Conservation (phyloP, 2,329 filamentous ascomycete genomes). For the Sphaerulina populicola region DNA sequence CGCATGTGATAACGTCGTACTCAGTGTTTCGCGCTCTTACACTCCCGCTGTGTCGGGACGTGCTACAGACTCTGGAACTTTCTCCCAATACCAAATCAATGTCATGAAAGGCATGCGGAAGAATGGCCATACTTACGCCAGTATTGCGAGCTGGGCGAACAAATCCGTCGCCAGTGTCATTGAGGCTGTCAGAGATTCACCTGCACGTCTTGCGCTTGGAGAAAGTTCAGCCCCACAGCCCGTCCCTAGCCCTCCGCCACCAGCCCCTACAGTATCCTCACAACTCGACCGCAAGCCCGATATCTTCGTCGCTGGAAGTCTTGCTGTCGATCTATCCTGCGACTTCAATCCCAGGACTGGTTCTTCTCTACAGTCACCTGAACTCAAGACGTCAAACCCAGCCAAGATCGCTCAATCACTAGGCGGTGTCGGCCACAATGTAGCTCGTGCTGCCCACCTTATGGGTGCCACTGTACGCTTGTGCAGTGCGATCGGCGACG, state of each 20-base stretch:
- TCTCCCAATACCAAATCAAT: conserved; percentile 6
- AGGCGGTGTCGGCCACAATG: conserved; percentile 87
- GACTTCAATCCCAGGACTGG: conserved; percentile 24
- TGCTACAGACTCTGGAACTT: background rate
- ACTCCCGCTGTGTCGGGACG: background rate
- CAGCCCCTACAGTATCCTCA: background rate
- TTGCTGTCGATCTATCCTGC: conserved; percentile 47
- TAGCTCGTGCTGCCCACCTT: conserved; percentile 72
- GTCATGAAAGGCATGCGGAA: conserved; percentile 7
- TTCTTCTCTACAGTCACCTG: conserved; percentile 39
- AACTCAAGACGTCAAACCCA: conserved; percentile 75
- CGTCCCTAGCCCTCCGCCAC: background rate
- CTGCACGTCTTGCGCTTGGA: conserved; percentile 1
- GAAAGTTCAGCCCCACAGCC: background rate
- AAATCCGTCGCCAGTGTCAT: conserved; percentile 1
- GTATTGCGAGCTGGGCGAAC: conserved; percentile 1
- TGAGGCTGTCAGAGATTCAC: conserved; percentile 6
- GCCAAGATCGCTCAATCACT: conserved; percentile 71
- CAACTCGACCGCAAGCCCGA: conserved; percentile 40
- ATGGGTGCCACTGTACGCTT: conserved; percentile 60
- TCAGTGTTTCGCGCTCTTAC: background rate
- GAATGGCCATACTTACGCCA: background rate
- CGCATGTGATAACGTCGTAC: conserved; percentile 3
- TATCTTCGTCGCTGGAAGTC: conserved; percentile 83
- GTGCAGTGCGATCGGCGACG: conserved; percentile 73